Base-by-base conservation (phyloP, 768 basidiomycete genomes). In the Crucibulum laeve region DNA sequence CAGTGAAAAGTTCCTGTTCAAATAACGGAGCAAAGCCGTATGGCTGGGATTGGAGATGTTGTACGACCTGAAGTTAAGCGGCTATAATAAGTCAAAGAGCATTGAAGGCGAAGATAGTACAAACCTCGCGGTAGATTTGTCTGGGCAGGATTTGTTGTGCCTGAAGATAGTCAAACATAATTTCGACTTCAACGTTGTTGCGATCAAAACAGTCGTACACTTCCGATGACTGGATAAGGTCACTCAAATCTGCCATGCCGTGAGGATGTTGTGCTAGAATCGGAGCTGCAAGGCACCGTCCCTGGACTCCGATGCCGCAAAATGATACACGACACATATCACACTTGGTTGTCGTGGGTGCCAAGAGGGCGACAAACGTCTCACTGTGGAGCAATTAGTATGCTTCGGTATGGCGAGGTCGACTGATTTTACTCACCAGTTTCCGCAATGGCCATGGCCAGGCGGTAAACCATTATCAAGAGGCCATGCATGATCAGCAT, bases 281-380 rank as follows among this genome's bases (percentile, higher is more conserved):
- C 11, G 76, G 67, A 14, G 73, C 60, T 1, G 88, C 85, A 37
- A 73, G 57, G 58, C 90, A 92, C 38, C 90, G 80, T 13, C 76
- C 77, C 44, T 80, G 87, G 18, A 92, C 75, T 38, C 77, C 78
- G 46, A 92, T 80, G 7, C 90, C 90, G 55, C 90, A 92, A 60
- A 91, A 91, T 1, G 73, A 85, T 5, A 87, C 80, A 46, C 82
- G 80, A 51, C 90, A 92, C 49, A 91, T 75, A 57, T 91, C 89
- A 55, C 90, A 92, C 61, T 78, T 84, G 19, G 86, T 77, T n/a
- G 89, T 88, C 24, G 79, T 63, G 11, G 90, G 90, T 10, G 90
- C 87, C 24, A 65, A 69, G 3, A 84, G 62, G 21, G 87, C 86
- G 19, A 90, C 76, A 4, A 90, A 57, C 54, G 77, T 87, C 62